Base-by-base conservation (phyloP, 805 yeast species). In the Saccharomyces jurei region DNA sequence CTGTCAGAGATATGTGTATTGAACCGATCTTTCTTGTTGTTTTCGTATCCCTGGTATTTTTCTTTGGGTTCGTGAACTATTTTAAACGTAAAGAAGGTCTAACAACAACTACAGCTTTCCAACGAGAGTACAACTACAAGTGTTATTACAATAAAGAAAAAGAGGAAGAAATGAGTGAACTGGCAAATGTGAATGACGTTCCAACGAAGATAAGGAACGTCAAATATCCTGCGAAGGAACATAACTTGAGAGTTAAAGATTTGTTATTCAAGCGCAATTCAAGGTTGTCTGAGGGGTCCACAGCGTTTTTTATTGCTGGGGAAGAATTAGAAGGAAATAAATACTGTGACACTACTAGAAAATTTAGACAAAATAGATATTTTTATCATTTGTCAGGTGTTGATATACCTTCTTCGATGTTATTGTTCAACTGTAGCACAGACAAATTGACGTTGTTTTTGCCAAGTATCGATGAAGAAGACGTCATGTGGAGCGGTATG, bases 401-500 rank as follows among this genome's bases (percentile, higher is more conserved):
- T 52, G 83, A 87, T 58, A 77, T 89, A 50, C 89, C 94, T 0
- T 95, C 94, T 1, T 77, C 86, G 32, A 85, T 81, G 61, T 78
- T 89, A 1, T 71, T 86, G 25, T 92, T 80, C 65, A 74, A 81
- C 50, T 63, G 83, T 41, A 64, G 60, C 2, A 60, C 69, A 6
- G 88, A 84, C 48, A 77, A 81, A 52, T 75, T 89, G 57, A 81
- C 84, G 0, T 73, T 92, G 27, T 92, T 86, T 64, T 74, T 94
- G 51, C 97, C 98, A 0, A 80, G 86, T 52, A 77, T 92, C 44
- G 96, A 90, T 65, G 72, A 78, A 47, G 98, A 94, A 48, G 97
- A 89, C 66, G 86, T 92, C 46, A 86, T 94, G 89, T 92, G 99
- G 99, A 84, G 94, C 55, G 99, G 99, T 0, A 65, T 86, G 70